phyloP scores from a whole-genome alignment of 2,329 filamentous ascomycete genomes.

The Monosporascus sp. region DNA sequence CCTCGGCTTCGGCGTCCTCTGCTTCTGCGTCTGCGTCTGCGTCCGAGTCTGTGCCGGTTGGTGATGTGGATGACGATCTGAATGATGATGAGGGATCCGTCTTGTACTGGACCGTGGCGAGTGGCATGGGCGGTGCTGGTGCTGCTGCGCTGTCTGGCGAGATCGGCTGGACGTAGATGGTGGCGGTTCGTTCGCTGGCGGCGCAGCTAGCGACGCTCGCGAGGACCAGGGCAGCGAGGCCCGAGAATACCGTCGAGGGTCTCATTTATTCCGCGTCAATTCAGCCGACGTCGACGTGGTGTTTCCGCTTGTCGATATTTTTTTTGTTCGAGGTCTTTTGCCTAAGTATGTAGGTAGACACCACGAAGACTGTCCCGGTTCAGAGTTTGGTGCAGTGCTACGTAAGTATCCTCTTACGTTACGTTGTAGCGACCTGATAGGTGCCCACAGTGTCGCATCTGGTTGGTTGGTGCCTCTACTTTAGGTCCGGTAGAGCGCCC shows the following conservation, averaged over 20 bases:
- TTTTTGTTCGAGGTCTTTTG: no score
- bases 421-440: no score
- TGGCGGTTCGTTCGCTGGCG: constrained; percentile 36
- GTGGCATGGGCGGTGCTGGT: constrained; percentile 45
- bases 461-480: no score
- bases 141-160: constrained; percentile 21
- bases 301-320: no score
- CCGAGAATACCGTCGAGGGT: constrained; percentile 32
- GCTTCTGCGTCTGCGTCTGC: constrained; percentile 13
- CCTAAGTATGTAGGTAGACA: no score
- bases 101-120: constrained; percentile 55
- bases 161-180: constrained; percentile 52
- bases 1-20: constrained; percentile 16
- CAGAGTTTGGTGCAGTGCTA: no score
- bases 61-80: no score
- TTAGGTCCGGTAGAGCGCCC: no score
- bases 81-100: constrained; percentile 7
- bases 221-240: constrained; percentile 34
- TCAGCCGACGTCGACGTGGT: neutral
- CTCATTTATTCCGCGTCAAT: constrained; percentile 33
- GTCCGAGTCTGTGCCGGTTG: constrained; percentile 11
- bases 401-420: no score
- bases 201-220: constrained; percentile 34
- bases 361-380: no score
- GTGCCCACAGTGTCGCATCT: no score